Evolutionary conservation across 148 eudicot species (phyloP), one percentile per base, ranked within the genome.

Genomic region (Hydrangea macrophylla): DNA sequence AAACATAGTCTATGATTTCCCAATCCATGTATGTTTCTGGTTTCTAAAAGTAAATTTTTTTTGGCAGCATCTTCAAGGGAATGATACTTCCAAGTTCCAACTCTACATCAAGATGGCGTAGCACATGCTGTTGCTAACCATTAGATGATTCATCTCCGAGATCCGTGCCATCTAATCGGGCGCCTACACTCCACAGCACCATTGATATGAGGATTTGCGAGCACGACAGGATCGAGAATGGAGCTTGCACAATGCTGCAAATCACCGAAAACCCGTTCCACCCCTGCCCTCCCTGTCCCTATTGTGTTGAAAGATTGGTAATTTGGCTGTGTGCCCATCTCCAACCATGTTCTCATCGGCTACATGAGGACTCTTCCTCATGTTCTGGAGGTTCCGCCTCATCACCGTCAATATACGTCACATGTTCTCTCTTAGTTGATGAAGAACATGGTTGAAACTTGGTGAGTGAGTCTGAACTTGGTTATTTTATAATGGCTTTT

Each of bases 61-160:
- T 15, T 62, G n/a, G 11, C 66, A 24, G 23, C 9, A 40, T 17
- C 53, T 40, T 33, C 15, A 26, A 35, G 23, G 17, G 1, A 2
- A 54, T 22, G 10, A 63, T n/a, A 24, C 7, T 25, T 17, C 42
- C 22, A 42, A 6, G 55, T 62, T 9, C 56, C 56, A 51, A 6
- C 33, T 23, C 67, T 86, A 88, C 93, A 88, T 83, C 68, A 88
- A 78, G 72, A 88, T 88, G 61, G 88, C 90, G 58, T 86, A 89
- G 45, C 90, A 82, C 90, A 89, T 79, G 60, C 96, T 86, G 55
- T 89, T 92, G 56, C 80, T 85, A 55, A 86, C 87, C 89, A 84
- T 83, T n/a, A 89, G 90, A 62, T 86, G 89, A 70, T 85, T 89
- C 59, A 85, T 75, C 73, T 86, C 96, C 0, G 92, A 83, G 2